Evolutionary conservation across 1,139 yeast species (phyloP), one percentile per base, ranked within the genome.

Genomic region (Taphrina betulina): DNA sequence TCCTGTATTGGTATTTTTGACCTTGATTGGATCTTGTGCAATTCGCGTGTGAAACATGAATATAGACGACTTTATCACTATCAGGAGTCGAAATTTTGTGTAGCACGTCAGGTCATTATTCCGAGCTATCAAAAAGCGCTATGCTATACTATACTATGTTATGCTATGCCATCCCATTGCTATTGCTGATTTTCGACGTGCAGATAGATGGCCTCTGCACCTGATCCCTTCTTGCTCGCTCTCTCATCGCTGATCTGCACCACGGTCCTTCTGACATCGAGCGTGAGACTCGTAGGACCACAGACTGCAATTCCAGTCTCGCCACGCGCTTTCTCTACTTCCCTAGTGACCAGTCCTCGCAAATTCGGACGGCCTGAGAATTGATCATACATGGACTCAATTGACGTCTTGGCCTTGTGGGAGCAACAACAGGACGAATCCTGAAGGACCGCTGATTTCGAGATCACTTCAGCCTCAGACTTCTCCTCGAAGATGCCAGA

Each of bases 141-240:
- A n/a, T n/a, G n/a, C n/a, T n/a, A n/a, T n/a, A n/a, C n/a, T n/a
- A n/a, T n/a, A n/a, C n/a, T n/a, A n/a, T n/a, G n/a, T n/a, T n/a
- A n/a, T n/a, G n/a, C n/a, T n/a, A n/a, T n/a, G n/a, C n/a, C n/a
- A n/a, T n/a, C n/a, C n/a, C n/a, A n/a, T n/a, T n/a, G n/a, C n/a
- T n/a, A n/a, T n/a, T n/a, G n/a, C n/a, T n/a, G 37, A 14, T 31
- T 36, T 35, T 60, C 62, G n/a, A 44, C 33, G 53, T 62, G 64
- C 3, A 62, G 60, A 42, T 60, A 63, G n/a, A 63, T 56, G 5
- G 64, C 62, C 43, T 58, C 63, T 5, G 62, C 60, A 19, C 57
- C 61, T 12, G 64, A 28, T 2, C 65, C 65, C 19, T 60, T 60
- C 46, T 62, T 48, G 12, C 55, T 60, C 1, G 60, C 65, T n/a